Percentiles rank a stretch among this genome's conserved stretches.
phyloP scores from a whole-genome alignment of 768 basidiomycete genomes.

The Phanerochaete carnosa region DNA sequence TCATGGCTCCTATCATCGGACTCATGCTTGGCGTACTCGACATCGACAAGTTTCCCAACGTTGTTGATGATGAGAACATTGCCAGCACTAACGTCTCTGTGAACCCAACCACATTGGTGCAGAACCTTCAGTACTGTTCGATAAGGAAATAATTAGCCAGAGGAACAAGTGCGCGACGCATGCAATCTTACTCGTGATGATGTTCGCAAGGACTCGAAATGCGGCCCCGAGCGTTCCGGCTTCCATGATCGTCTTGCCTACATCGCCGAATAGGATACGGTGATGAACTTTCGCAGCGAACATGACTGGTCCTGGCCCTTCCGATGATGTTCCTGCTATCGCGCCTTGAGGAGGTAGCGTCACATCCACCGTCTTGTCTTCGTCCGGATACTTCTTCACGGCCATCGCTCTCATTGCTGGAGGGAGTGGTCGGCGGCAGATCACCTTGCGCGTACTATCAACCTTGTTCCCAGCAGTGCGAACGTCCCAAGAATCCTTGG shows the following conservation, averaged over 20 bases:
- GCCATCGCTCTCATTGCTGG: too few relatives aligned
- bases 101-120: conserved; percentile 7
- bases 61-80: conserved; percentile 6
- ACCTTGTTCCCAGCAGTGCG: not conserved
- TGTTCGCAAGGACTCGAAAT: not conserved
- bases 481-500: not conserved
- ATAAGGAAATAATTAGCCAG: not conserved
- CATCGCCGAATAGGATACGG: not conserved
- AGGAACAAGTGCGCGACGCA: not conserved
- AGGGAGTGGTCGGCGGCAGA: too few relatives aligned
- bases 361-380: too few relatives aligned
- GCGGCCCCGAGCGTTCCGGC: not conserved
- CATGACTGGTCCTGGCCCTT: not conserved
- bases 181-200: not conserved
- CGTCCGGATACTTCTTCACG: too few relatives aligned
- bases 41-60: conserved; percentile 1
- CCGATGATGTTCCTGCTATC: not conserved
- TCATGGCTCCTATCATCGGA: not conserved
- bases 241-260: not conserved
- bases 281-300: not conserved
- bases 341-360: too few relatives aligned
- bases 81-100: conserved; percentile 10
- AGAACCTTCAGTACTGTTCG: not conserved
- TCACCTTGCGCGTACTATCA: too few relatives aligned
- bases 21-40: conserved; percentile 8